Conservation (phyloP, 176 grass and related monocot species). For the Oryza brachyantha region DNA sequence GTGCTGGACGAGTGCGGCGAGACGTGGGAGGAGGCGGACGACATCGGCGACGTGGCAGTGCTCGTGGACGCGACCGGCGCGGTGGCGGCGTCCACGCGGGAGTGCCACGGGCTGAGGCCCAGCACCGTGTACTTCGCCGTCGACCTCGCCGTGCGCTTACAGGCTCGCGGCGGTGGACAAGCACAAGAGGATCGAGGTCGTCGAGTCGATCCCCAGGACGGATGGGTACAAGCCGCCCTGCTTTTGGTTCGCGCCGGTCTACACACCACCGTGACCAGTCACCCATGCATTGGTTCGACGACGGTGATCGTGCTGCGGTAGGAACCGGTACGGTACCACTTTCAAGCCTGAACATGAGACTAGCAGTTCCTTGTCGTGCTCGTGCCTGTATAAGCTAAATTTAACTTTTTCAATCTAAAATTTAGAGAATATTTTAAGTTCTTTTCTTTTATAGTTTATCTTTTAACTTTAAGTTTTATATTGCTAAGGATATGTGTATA, state of each 20-base stretch:
- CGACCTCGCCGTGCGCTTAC: constrained; percentile 32
- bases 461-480: too few species aligned
- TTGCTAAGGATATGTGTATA: too few species aligned
- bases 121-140: constrained; percentile 46
- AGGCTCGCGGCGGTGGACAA: constrained; percentile 29
- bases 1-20: constrained; percentile 44
- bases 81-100: constrained; percentile 37
- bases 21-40: constrained; percentile 41
- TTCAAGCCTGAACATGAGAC: too few species aligned
- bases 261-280: constrained; percentile 20
- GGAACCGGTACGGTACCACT: too few species aligned
- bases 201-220: constrained; percentile 19
- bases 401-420: too few species aligned
- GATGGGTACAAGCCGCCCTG: constrained; percentile 32
- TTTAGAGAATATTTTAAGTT: too few species aligned
- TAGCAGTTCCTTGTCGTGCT: too few species aligned
- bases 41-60: constrained; percentile 46
- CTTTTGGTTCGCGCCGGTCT: constrained; percentile 48
- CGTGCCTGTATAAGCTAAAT: too few species aligned
- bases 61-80: constrained; percentile 38
- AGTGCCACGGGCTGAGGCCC: constrained; percentile 39
- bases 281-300: too few species aligned
- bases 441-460: too few species aligned
- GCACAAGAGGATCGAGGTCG: constrained; percentile 39
- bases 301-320: too few species aligned